Base-by-base conservation (phyloP, 495 filamentous ascomycete genomes). In the Aspergillus mulundensis region DNA sequence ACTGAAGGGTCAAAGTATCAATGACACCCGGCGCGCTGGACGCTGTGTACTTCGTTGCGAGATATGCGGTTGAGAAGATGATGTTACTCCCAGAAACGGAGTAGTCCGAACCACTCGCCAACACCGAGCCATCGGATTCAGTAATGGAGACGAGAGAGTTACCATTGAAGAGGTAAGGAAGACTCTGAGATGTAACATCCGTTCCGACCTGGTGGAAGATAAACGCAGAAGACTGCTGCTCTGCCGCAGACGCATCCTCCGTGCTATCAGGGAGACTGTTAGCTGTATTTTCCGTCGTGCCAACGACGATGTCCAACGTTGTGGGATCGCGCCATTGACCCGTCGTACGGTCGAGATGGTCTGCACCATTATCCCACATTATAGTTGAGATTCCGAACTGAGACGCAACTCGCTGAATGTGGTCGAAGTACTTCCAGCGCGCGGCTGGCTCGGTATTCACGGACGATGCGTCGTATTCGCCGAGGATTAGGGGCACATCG, bases 361-460 rank as follows among this genome's bases (percentile, higher is more conserved):
- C 68, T 4, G 63, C 38, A 1, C 82, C 79, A 44, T 84, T 85
- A 64, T 86, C 83, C 83, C 82, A 85, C 14, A 85, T 61, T 5
- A 84, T 68, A 10, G 72, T 68, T 12, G 73, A 58, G 41, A 81
- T 77, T 46, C 74, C 64, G 56, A 78, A 76, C 21, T 75, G 66
- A 14, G 59, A 67, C 1, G 77, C 74, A 0, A 70, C 76, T 24
- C 73, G 73, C 51, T 79, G 64, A 55, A 86, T 73, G 53, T 72
- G 70, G 67, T 85, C 80, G 50, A 72, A 77, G 53, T 81, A 87
- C 53, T 79, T 80, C 77, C 84, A 84, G 41, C 81, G 70, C 3
- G 74, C 81, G 20, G 76, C 80, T 0, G 75, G 70, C 60, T 87
- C 84, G 18, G 74, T 77, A 49, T 73, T 73, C 5, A 54, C 60